Base-by-base conservation (phyloP, 2,329 filamentous ascomycete species). In the Apiospora aurea region DNA sequence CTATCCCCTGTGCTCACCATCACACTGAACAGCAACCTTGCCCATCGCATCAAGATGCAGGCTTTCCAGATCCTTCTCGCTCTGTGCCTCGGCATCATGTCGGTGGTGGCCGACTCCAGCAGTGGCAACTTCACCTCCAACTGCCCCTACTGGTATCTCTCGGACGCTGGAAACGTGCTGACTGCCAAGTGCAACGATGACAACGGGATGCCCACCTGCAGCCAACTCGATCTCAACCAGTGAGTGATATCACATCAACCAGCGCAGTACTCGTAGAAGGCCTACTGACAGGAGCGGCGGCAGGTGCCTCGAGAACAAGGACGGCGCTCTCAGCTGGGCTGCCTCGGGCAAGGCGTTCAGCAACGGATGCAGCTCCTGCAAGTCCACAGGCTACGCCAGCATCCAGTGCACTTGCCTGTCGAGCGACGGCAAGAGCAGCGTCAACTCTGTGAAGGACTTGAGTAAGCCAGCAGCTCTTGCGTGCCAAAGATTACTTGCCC, bases 221-320 rank as follows among this genome's bases (percentile, higher is more conserved):
- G 34, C 34, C 57, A 64, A 21, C 57, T 64, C 34, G 57, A 64
- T 64, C 57, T 64, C 57, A 64, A 64, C 57, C 34, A 64, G 57
- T 64, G 41, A 21, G 57, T 41, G 8, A 13, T n/a, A n/a, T 14
- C 1, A 14, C 0, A 64, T 41, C 29, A 14, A n/a, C 10, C 53
- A 4, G 7, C 18, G 14, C 2, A 21, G 4, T 38, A 10, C 4
- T 16, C 29, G 57, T n/a, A 26, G 57, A 41, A 41, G 21, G 10
- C 3, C 4, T 2, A 13, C 57, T 64, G 18, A 64, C 57, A 11
- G 51, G 34, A 24, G 8, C 18, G 34, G 21, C 21, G 21, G 34
- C 34, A 64, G 57, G 21, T 64, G 57, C 34, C n/a, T 64, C 34
- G 34, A 64, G 57, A 41, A 64, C 34, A 24, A 64, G 29, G 21